A percentile compares a stretch with the other conserved stretches of the same genome.
Conservation (phyloP, 2,329 filamentous ascomycete genomes). For the Sporothrix humicola region DNA sequence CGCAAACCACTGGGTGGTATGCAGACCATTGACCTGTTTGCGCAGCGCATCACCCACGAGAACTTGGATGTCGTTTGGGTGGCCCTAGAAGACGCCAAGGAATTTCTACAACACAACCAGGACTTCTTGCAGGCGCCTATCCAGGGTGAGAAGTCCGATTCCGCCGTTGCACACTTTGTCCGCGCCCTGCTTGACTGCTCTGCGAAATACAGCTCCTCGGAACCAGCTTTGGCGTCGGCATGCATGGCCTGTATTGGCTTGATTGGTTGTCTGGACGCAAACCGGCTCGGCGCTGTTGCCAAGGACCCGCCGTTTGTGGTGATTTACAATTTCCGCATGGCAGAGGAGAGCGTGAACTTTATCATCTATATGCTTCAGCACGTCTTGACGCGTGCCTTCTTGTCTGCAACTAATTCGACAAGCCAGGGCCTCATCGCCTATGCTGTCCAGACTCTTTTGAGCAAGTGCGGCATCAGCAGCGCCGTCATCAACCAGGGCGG, state of each 20-base stretch:
- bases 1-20: conserved; percentile 69
- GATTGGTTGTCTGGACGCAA: conserved; percentile 90
- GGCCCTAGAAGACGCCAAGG: conserved; percentile 76
- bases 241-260: conserved; percentile 85
- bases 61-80: conserved; percentile 84
- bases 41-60: conserved; percentile 77
- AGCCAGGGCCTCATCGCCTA: conserved; percentile 92
- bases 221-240: conserved; percentile 70
- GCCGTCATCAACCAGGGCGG: conserved; percentile 47
- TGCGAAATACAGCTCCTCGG: conserved; percentile 74
- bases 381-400: conserved; percentile 87
- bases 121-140: conserved; percentile 78
- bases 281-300: conserved; percentile 79
- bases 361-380: conserved; percentile 83
- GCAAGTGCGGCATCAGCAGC: conserved; percentile 73
- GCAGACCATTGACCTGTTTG: conserved; percentile 72
- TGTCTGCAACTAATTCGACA: conserved; percentile 85
- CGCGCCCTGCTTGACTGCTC: conserved; percentile 84
- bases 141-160: conserved; percentile 81
- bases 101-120: conserved; percentile 75
- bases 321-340: conserved; percentile 80
- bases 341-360: conserved; percentile 83
- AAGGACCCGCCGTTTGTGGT: conserved; percentile 85
- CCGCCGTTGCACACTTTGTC: conserved; percentile 71
- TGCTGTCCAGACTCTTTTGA: conserved; percentile 89